Base-by-base conservation (phyloP, 2,329 filamentous ascomycete species). In the Harringtonia lauricola region DNA sequence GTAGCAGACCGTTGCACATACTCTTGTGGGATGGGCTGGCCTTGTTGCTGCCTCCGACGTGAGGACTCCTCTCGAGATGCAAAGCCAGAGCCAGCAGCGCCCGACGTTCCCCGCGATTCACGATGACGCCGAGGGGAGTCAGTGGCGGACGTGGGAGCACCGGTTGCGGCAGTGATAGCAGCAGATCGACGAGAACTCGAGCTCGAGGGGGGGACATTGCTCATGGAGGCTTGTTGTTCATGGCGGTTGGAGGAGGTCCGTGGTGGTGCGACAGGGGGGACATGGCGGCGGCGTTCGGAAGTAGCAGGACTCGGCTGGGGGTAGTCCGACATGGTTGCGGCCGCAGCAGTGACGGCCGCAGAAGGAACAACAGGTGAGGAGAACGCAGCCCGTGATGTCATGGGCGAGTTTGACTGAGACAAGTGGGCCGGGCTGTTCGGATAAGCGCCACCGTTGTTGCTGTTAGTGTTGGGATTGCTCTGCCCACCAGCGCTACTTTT, bases 201-300 rank as follows among this genome's bases (percentile, higher is more conserved):
- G 22, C 26, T 39, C 2, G 43, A 39, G 6, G 45, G 13, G 6
- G 41, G 39, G 10, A 24, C 41, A 8, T 38, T 17, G 5, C 36
- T 19, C 29, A 42, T 36, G 13, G 49, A 26, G 3, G 35, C 18
- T 17, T 37, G 62, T 54, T 54, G 64, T 56, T 50, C 58, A 60
- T 65, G 72, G 51, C 79, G 76, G 51, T 79, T 83, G 36, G 86
- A 92, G 14, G 88, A 94, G 8, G 85, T 89, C 56, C 88, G 78
- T 30, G 86, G 85, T 39, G 85, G 88, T 44, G 83, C 81, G 53
- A 86, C 72, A 21, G 85, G 82, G 42, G 83, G 74, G 3, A 21
- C 43, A 63, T 69, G 75, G 63, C 65, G 74, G 64, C 69, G 67
- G 55, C 71, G 68, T 55, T 73, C 71, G 49, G 69, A 65, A 45